A percentile compares a stretch with the other conserved stretches of the same genome.
Evolutionary conservation across 352 stramenopile genomes (phyloP).

Genomic region (Aphanomyces stellatus): DNA sequence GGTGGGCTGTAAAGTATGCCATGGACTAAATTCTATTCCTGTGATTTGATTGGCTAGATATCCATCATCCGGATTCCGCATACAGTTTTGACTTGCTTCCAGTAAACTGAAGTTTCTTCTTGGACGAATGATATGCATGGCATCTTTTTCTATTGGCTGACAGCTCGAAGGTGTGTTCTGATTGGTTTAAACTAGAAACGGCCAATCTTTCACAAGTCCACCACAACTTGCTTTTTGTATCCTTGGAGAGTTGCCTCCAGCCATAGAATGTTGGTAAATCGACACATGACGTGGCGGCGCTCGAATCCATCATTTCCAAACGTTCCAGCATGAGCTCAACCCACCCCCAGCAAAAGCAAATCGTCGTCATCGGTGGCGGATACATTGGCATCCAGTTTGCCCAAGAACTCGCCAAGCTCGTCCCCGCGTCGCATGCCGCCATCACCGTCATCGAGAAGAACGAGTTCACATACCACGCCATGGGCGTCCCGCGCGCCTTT

Average conservation of each 20-base stretch:
- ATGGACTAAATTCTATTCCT: not conserved
- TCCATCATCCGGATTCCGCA: too few relatives aligned
- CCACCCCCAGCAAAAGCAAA: too few relatives aligned
- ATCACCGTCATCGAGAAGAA: conserved; percentile 36
- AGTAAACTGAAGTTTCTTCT: not conserved
- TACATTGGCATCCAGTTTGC: conserved; percentile 28
- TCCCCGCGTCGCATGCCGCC: conserved; percentile 25
- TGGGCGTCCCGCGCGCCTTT: conserved; percentile 29
- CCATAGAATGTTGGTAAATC: too few relatives aligned
- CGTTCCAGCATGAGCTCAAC: not conserved
- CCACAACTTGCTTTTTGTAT: too few relatives aligned
- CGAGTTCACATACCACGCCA: conserved; percentile 31
- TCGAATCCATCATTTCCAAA: not conserved
- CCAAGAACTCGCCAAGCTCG: conserved; percentile 25
- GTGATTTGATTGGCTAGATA: not conserved
- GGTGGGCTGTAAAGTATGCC: too few relatives aligned
- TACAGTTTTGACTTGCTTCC: too few relatives aligned
- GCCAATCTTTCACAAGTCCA: too few relatives aligned
- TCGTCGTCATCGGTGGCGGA: conserved; percentile 16
- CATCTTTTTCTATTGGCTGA: not conserved
- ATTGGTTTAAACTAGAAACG: not conserved
- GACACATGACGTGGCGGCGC: too few relatives aligned
- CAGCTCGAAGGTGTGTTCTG: not conserved
- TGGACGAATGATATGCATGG: not conserved
- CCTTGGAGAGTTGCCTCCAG: too few relatives aligned